Conservation (phyloP, 2,329 filamentous ascomycete species). For the Claviceps humidiphila region DNA sequence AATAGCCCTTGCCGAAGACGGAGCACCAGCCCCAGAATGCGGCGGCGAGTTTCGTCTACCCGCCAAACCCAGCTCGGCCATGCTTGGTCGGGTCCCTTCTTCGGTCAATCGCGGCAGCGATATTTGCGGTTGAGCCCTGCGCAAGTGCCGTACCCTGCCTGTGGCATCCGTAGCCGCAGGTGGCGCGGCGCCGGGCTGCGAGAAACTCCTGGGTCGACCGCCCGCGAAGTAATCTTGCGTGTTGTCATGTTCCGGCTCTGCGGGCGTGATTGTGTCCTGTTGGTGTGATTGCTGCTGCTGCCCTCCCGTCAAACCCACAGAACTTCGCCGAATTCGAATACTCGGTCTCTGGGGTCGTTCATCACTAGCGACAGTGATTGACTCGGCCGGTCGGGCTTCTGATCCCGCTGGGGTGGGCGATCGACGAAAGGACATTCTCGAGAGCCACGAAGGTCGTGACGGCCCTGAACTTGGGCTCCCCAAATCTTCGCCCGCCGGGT, state of each 20-base stretch:
- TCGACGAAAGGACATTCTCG: conserved; percentile 3
- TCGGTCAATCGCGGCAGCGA: conserved; percentile 27
- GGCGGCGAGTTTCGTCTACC: conserved; percentile 6
- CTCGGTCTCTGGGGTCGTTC: conserved; percentile 10
- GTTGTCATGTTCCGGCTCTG: background rate
- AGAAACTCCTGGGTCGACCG: conserved; percentile 22
- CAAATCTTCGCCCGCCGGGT: conserved; percentile 2
- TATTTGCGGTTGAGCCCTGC: conserved; percentile 18
- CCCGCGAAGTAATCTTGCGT: background rate
- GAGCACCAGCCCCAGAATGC: conserved; percentile 12
- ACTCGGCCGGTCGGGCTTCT: background rate
- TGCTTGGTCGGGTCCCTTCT: conserved; percentile 22
- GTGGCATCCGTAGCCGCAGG: conserved; percentile 9
- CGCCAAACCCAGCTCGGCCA: conserved; percentile 19
- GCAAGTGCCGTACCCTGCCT: conserved; percentile 16
- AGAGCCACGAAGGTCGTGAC: conserved; percentile 3
- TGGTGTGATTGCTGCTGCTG: background rate
- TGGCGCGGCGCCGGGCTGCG: conserved; percentile 19
- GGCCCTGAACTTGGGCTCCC: background rate
- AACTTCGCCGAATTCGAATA: conserved; percentile 12
- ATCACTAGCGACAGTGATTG: background rate
- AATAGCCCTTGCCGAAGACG: conserved; percentile 12
- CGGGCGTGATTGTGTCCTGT: background rate
- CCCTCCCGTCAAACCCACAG: conserved; percentile 1
- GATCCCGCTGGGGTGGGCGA: background rate